Base-by-base conservation (phyloP, 1,284 basidiomycete species). In the Ustilago crameri region DNA sequence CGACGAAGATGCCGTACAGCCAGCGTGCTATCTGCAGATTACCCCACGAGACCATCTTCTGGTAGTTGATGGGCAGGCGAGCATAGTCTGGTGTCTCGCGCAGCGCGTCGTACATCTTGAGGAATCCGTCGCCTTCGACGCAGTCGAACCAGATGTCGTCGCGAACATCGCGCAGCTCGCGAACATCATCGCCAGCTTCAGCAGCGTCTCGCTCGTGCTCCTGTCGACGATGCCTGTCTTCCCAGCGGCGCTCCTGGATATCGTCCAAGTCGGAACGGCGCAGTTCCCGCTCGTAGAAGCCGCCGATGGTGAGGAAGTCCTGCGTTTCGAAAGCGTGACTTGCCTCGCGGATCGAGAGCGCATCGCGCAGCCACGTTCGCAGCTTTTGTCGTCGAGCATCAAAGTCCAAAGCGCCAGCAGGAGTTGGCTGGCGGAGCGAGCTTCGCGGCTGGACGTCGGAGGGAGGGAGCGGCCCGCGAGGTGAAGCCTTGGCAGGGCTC, bases 91-190 rank as follows among this genome's bases (percentile, higher is more conserved):
- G 48, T 35, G 74, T 73, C 49, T 71, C 59, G 30, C 72, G 73
- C 9, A 82, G 50, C 23, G 75, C 68, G 43, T 74, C 72, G 56
- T 68, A 75, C 60, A 72, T 73, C 57, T 77, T 75, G 24, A 79
- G 66, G 62, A 82, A 81, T 10, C 78, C 80, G 46, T 81, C 76
- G 4, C 74, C 74, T 38, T 78, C 75, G 41, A 81, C 72, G 24
- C 80, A 82, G 64, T 79, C 79, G 35, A 63, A 58, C 78, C 79
- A 81, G 53, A 82, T 65, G 22, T 71, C 60, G 47, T 79, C 69
- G 42, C 72, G 64, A 37, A 79, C 70, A 20, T 75, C 67, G 40
- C 77, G 77, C 47, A 81, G 65, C 20, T 76, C 76, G 41, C 79
- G 68, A 32, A 81, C 78, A 23, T 79, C 77, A 24, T 77, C 78